phyloP scores from a whole-genome alignment of 2,329 filamentous ascomycete species.

The Diaporthe eres region DNA sequence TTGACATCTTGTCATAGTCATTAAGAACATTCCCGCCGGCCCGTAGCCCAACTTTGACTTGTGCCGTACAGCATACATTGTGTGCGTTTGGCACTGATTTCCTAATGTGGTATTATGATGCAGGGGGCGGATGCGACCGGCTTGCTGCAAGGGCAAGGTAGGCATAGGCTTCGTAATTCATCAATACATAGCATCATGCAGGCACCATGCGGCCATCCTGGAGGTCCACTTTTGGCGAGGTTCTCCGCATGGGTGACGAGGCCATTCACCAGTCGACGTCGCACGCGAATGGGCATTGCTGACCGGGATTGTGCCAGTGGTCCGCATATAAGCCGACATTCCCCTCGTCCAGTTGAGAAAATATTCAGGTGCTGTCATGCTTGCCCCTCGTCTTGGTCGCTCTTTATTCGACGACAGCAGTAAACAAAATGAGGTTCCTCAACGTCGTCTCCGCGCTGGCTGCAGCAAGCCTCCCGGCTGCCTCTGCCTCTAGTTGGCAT shows the following conservation, averaged over 20 bases:
- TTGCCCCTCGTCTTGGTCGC: background rate
- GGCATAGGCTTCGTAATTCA: background rate
- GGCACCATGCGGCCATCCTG: background rate
- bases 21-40: background rate
- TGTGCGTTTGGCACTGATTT: too few species aligned
- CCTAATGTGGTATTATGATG: background rate
- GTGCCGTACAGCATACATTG: too few species aligned
- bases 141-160: background rate
- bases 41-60: background rate
- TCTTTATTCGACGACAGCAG: background rate
- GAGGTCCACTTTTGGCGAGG: background rate
- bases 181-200: background rate
- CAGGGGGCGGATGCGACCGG: background rate
- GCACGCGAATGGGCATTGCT: background rate
- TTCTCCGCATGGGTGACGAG: constrained; percentile 23
- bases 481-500: background rate
- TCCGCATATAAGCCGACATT: background rate
- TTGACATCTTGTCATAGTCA: background rate
- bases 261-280: background rate
- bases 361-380: background rate
- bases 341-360: background rate
- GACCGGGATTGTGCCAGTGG: background rate
- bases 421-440: constrained; percentile 25
- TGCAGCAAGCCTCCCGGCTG: background rate
- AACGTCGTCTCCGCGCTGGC: background rate